These are phyloP conservation scores for Leccinum angustisporum DNA, from an alignment of 1,284 basidiomycete species.

Conservation along the genomic window DNA sequence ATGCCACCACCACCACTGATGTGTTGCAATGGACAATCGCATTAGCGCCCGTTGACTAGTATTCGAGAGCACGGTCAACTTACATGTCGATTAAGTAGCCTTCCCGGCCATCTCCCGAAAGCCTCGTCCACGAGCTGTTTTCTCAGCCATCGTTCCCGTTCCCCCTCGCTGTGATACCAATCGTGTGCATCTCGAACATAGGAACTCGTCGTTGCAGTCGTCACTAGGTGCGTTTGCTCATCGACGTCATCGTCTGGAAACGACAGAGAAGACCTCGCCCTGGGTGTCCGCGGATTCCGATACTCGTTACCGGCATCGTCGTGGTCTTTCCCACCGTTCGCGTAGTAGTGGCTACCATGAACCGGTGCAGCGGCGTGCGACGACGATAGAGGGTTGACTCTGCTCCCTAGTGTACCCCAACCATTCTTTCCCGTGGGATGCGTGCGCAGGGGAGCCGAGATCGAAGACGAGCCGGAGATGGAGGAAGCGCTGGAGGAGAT, in stretches of 20 bases:
- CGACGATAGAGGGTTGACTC: constrained; percentile 42
- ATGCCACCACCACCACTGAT: constrained; percentile 80
- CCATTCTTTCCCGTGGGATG: constrained; percentile 33
- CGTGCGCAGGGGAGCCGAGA: constrained; percentile 67
- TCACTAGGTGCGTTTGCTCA: constrained; percentile 37
- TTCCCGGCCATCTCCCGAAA: constrained; percentile 68
- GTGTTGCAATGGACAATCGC: neutral
- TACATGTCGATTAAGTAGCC: constrained; percentile 67
- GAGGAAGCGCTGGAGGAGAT: constrained; percentile 43
- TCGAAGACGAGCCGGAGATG: constrained; percentile 62
- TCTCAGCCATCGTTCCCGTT: constrained; percentile 36
- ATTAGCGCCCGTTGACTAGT: neutral
- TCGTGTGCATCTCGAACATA: constrained; percentile 17
- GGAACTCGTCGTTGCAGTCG: constrained; percentile 13
- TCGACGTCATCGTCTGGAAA: constrained; percentile 14
- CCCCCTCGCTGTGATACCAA: constrained; percentile 24
- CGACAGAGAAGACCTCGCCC: constrained; percentile 7
- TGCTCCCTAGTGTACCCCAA: constrained; percentile 42
- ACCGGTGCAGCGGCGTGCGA: constrained; percentile 1
- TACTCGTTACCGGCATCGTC: neutral
- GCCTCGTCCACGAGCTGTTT: constrained; percentile 44
- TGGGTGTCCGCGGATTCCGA: neutral
- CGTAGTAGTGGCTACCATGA: neutral
- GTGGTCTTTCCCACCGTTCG: neutral
- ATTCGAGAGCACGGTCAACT: constrained; percentile 32